These are phyloP conservation scores for Nakazawaea laoshanensis DNA, from an alignment of 805 yeast species.

Conservation along the genomic window DNA sequence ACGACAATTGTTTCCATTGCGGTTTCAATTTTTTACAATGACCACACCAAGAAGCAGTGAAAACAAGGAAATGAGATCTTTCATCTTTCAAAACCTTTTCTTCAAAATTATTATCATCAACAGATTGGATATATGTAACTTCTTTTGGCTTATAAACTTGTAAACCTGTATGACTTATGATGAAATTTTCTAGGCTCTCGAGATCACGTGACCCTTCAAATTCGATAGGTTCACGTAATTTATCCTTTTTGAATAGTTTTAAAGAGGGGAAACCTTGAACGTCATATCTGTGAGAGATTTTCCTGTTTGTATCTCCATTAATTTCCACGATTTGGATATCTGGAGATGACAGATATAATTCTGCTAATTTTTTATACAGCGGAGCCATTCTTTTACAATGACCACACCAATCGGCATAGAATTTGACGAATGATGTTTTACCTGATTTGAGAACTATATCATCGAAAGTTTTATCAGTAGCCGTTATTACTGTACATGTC, in stretches of 20 bases:
- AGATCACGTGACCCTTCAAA: constrained; percentile 47
- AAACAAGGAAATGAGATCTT: constrained; percentile 36
- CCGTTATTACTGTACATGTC: constrained; percentile 29
- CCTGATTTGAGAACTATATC: constrained; percentile 48
- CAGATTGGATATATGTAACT: constrained; percentile 14
- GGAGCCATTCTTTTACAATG: constrained; percentile 59
- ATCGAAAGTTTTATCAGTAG: constrained; percentile 43
- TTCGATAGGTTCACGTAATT: constrained; percentile 37
- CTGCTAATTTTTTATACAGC: constrained; percentile 40
- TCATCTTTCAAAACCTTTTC: constrained; percentile 26
- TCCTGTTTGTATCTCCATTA: constrained; percentile 51
- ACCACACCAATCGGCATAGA: constrained; percentile 67
- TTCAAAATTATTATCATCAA: constrained; percentile 35
- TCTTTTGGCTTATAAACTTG: constrained; percentile 14
- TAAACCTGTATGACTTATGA: constrained; percentile 28
- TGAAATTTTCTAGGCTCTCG: constrained; percentile 40
- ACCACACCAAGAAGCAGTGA: constrained; percentile 56
- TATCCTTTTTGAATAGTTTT: constrained; percentile 44
- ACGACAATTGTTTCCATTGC: constrained; percentile 39
- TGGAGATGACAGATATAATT: constrained; percentile 22
- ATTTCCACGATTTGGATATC: constrained; percentile 42
- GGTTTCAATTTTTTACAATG: constrained; percentile 49
- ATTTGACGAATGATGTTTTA: constrained; percentile 71
- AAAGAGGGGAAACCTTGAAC: constrained; percentile 61
- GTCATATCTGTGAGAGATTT: constrained; percentile 40